These are phyloP conservation scores for Suillus lakei DNA, from an alignment of 768 basidiomycete genomes.

Conservation along the genomic window DNA sequence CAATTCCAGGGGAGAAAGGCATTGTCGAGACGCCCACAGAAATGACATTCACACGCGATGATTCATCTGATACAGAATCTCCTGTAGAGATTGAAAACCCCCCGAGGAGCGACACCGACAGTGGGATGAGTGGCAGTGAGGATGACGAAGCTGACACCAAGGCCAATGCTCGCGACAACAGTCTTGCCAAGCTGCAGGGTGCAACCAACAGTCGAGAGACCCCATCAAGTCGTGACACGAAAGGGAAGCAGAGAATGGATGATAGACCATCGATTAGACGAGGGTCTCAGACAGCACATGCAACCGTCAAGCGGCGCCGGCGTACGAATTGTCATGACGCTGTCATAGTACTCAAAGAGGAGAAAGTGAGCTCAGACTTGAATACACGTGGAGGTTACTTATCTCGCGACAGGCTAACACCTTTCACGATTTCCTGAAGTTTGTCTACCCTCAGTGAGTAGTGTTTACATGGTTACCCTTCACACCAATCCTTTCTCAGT, in stretches of 20 bases:
- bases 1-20: slow-evolving; percentile 54
- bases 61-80: slow-evolving; percentile 49
- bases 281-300: slow-evolving; percentile 39
- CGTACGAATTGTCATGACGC: slow-evolving; percentile 68
- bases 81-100: slow-evolving; percentile 45
- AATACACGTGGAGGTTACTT: slow-evolving; percentile 7
- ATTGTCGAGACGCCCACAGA: slow-evolving; percentile 49
- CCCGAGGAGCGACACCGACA: slow-evolving; percentile 36
- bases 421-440: slow-evolving; percentile 94
- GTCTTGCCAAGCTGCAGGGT: slow-evolving; percentile 66
- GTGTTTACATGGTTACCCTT: neutral
- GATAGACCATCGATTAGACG: slow-evolving; percentile 11
- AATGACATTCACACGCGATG: slow-evolving; percentile 65
- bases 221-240: slow-evolving; percentile 26
- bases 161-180: slow-evolving; percentile 51
- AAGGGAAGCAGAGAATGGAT: slow-evolving; percentile 25
- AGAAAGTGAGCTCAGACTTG: slow-evolving; percentile 57
- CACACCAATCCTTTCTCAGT: slow-evolving; percentile 38
- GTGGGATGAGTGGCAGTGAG: slow-evolving; percentile 36
- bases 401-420: slow-evolving; percentile 61
- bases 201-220: slow-evolving; percentile 10
- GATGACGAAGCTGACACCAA: slow-evolving; percentile 35
- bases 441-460: slow-evolving; percentile 89
- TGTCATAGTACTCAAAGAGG: slow-evolving; percentile 88
- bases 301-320: slow-evolving; percentile 46